Conservation (phyloP, 371 early-diverging fungal species). For the Coemansia sp. region DNA sequence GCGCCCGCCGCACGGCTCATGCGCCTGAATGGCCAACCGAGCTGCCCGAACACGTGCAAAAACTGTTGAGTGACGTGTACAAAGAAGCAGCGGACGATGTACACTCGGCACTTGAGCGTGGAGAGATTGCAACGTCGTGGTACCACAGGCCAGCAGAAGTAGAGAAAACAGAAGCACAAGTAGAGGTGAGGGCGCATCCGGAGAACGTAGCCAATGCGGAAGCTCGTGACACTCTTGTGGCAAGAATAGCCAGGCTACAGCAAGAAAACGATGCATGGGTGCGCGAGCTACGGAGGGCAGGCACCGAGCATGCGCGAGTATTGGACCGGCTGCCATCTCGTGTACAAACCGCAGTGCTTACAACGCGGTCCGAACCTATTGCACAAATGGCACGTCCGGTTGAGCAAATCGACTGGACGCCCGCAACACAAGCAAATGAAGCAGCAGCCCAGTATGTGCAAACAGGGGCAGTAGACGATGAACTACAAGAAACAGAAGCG, state of each 20-base stretch:
- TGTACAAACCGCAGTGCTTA: slow-evolving; percentile 4
- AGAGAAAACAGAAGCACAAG: neutral
- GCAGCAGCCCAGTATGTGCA: slow-evolving; percentile 2
- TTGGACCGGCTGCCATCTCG: slow-evolving; percentile 31
- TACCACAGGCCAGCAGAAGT: slow-evolving; percentile 53
- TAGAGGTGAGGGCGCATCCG: slow-evolving; percentile 55
- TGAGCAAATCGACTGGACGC: slow-evolving; percentile 18
- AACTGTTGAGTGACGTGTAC: slow-evolving; percentile 34
- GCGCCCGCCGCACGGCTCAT: slow-evolving; percentile 30
- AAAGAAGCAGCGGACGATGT: slow-evolving; percentile 39
- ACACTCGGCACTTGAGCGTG: slow-evolving; percentile 54
- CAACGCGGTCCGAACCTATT: slow-evolving; percentile 13
- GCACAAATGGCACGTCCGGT: neutral
- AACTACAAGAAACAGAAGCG: slow-evolving; percentile 17
- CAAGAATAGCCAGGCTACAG: slow-evolving; percentile 23
- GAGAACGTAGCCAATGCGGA: slow-evolving; percentile 55
- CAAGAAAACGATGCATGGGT: slow-evolving; percentile 43
- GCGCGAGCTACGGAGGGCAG: slow-evolving; percentile 33
- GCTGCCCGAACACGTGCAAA: slow-evolving; percentile 18
- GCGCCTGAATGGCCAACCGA: slow-evolving; percentile 20
- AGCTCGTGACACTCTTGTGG: slow-evolving; percentile 18
- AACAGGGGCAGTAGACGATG: neutral
- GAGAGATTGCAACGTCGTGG: slow-evolving; percentile 45
- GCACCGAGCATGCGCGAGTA: slow-evolving; percentile 22
- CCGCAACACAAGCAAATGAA: neutral